Base-by-base conservation (phyloP, 1,284 basidiomycete species). In the Irpex sp. region DNA sequence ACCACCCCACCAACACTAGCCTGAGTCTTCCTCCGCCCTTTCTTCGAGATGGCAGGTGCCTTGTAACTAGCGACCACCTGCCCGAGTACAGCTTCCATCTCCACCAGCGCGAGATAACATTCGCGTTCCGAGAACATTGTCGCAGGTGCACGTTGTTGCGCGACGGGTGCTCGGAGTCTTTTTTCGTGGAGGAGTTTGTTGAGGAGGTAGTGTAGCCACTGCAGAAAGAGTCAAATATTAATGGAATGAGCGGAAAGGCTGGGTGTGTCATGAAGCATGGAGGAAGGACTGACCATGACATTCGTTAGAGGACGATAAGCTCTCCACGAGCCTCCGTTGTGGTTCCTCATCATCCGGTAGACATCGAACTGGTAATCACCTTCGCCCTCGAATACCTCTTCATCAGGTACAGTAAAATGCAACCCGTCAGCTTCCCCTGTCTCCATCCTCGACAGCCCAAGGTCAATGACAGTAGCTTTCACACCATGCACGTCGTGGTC, bases 351-450 rank as follows among this genome's bases (percentile, higher is more conserved):
- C 75, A 90, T 85, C 48, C 97, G 87, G 73, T 99, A 99, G 1
- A 98, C 82, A 69, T 98, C 95, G 76, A 96, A 98, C 74, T 99
- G 97, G 69, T 92, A 89, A 60, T 74, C 67, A 89, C 89, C 92
- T 81, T 91, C 83, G 38, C 94, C 94, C 77, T 89, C 89, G 71
- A 94, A 95, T 26, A 92, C 83, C 69, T 93, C 93, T 13, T 86
- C 82, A 37, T 94, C 92, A 65, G 94, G 85, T 3, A 86, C 85
- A 17, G 91, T 92, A 87, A 88, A 93, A 66, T 88, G 87, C 11
- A 85, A 78, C 64, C 77, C 78, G 15, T 77, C 77, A 34, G 66
- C 78, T 71, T 83, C 82, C 9, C 76, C 77, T 5, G 84, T 81
- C 67, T 87, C 82, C 81, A 94, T 90, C 55, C 96, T 85, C 1